A percentile compares a stretch with the other conserved stretches of the same genome.
These are phyloP conservation scores for Cystofilobasidium bisporidii DNA, from an alignment of 768 basidiomycete species.

Conservation along the genomic window DNA sequence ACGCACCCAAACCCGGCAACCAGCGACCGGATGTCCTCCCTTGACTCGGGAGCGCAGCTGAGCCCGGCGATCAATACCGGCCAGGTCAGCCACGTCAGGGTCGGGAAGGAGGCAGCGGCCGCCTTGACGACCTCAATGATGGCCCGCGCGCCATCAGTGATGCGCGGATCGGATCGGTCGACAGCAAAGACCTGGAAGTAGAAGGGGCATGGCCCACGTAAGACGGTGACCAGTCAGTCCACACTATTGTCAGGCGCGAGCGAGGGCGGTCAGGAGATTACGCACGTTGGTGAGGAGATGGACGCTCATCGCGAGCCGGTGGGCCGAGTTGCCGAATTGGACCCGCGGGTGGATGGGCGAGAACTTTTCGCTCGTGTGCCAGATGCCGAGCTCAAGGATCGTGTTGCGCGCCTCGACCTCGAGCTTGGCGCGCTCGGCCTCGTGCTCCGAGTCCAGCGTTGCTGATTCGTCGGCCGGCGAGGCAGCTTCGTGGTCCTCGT, in stretches of 20 bases:
- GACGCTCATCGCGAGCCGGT: slow-evolving; percentile 33
- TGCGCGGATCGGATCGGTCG: not conserved
- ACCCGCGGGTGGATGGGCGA: slow-evolving; percentile 31
- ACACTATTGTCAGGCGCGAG: too few relatives aligned
- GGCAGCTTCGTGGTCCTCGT: not conserved
- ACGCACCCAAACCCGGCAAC: not conserved
- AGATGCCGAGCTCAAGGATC: slow-evolving; percentile 31
- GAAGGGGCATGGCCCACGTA: slow-evolving; percentile 27
- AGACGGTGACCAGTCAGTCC: slow-evolving; percentile 18
- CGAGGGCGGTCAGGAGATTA: slow-evolving; percentile 29
- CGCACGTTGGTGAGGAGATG: slow-evolving; percentile 32
- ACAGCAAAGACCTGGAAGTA: not conserved
- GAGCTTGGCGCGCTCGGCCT: not conserved
- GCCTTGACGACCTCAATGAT: slow-evolving; percentile 4
- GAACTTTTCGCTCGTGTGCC: slow-evolving; percentile 34
- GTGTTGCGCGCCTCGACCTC: slow-evolving; percentile 27
- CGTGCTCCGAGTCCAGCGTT: not conserved
- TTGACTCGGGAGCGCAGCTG: not conserved
- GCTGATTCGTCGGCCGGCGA: slow-evolving; percentile 6
- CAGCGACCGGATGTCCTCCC: not conserved
- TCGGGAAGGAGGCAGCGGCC: not conserved
- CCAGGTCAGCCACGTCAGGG: slow-evolving; percentile 34
- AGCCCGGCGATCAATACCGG: slow-evolving; percentile 34
- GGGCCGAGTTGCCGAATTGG: slow-evolving; percentile 34
- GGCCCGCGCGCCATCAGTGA: not conserved